Base-by-base conservation (phyloP, 306 rosid species). In the Crotalaria pallida region DNA sequence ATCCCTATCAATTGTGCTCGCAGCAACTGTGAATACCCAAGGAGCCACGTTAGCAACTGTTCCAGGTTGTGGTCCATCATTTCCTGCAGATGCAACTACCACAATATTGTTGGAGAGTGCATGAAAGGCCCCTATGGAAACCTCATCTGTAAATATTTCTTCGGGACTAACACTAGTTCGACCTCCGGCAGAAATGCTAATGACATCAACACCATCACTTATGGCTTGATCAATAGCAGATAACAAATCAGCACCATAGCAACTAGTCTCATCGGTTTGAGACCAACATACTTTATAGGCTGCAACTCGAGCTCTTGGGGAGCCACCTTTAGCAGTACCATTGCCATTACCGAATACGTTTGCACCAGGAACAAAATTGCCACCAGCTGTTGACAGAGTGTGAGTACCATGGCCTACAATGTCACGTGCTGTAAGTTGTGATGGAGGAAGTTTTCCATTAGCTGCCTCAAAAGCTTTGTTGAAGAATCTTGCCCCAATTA, bases 251-350 rank as follows among this genome's bases (percentile, higher is more conserved):
- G 95, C 88, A 19, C 74, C 88, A n/a, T 31, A 81, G 84, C 97
- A 91, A 7, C 60, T 45, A 0, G 49, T 68, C 0, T 18, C 59
- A 3, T 62, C 26, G 0, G 22, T 15, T 0, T 17, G 59, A 1
- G 85, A 84, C 96, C 96, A 92, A 12, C 96, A 92, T 11, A 81
- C 96, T 59, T 92, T 92, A 77, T 92, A 92, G 4, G 92, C 74
- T 9, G 85, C 98, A 36, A 89, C 89, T 0, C 84, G 77, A 16
- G 95, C 90, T 55, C 69, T 86, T 0, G 96, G 96, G 0, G 98
- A 88, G 6, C 98, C 98, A 2, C 98, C 98, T 27, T 88, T 88
- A 0, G 90, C 96, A 1, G 92, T 92, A 3, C 98, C 98, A 38
- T 86, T 82, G 1, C 92, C 96, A n/a, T 75, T 58, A 1, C 82